Conservation (phyloP, 176 grass and related monocot species). For the Avena atlantica region DNA sequence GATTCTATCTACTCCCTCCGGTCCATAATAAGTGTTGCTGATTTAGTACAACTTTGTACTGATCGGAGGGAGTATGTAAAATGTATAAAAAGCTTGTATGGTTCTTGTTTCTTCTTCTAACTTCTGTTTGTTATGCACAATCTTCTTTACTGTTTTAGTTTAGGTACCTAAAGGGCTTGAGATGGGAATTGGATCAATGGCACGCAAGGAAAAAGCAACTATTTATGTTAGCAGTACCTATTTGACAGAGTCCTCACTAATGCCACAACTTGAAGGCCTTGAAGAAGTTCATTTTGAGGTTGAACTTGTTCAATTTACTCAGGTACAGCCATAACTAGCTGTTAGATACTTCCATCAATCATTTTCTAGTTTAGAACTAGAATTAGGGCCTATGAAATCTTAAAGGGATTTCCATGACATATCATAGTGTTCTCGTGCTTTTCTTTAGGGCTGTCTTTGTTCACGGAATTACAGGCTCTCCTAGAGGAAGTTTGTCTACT, state of each 20-base stretch:
- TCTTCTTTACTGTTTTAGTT: slow-evolving; percentile 56
- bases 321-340: slow-evolving; percentile 60
- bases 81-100: slow-evolving; percentile 1
- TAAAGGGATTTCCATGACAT: not conserved
- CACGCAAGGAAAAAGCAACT: slow-evolving; percentile 75
- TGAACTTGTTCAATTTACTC: slow-evolving; percentile 88
- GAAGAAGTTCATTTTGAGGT: slow-evolving; percentile 91
- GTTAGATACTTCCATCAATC: slow-evolving; percentile 3
- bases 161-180: slow-evolving; percentile 98
- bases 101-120: slow-evolving; percentile 38
- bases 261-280: slow-evolving; percentile 70
- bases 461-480: not conserved
- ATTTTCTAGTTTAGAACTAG: slow-evolving; percentile 12
- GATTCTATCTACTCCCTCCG: slow-evolving; percentile 4
- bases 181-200: slow-evolving; percentile 92
- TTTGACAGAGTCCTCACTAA: slow-evolving; percentile 77
- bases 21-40: too few relatives aligned
- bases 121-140: slow-evolving; percentile 40
- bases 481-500: not conserved
- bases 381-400: not conserved
- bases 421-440: not conserved
- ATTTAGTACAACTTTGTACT: too few relatives aligned
- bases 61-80: not conserved
- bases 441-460: not conserved
- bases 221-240: slow-evolving; percentile 84